Base-by-base conservation (phyloP, 371 early-diverging fungal species). In the Rhizopus delemar region DNA sequence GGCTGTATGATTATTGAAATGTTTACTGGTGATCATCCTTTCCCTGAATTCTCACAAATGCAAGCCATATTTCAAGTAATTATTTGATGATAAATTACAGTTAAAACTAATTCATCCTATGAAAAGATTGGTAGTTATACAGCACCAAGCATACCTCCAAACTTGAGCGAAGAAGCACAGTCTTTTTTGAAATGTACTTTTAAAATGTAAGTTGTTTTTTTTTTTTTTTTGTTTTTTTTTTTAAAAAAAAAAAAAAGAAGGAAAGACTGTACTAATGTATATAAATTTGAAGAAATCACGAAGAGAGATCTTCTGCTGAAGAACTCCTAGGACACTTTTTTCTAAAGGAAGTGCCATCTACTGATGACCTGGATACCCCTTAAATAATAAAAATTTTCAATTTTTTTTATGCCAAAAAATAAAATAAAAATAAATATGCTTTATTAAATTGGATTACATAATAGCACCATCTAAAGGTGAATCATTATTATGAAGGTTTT, bases 1-100 rank as follows among this genome's bases (percentile, higher is more conserved):
- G 98, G 96, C 6, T 98, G 98, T 69, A 85, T 98, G 65, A 86
- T 94, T 0, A 87, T 96, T 1, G 98, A 98, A 75, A 98, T 98
- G 98, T 86, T 95, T 68, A 95, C 96, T 0, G 94, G 93, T 5
- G 81, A 85, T 13, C 96, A 96, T 70, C 98, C 98, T 5, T 98
- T 96, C 83, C 88, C 93, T n/a, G 86, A 91, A 43, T 86, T 88
- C 50, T 89, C 90, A 46, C 94, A 95, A 71, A 89, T 93, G 84
- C 93, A 96, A 74, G 95, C 96, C 4, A 90, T 95, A 66, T 94
- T 92, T 77, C 86, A 87, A 74, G 83, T 85, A 63, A 48, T 51
- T 29, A 45, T 2, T 7, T 3, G n/a, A 7, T 45, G 11, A 22
- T 9, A 29, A 2, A 8, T 48, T 28, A 31, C 12, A 7, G 38